Base-by-base conservation (phyloP, 2,329 filamentous ascomycete genomes). In the Sarocladiaceae sp. region DNA sequence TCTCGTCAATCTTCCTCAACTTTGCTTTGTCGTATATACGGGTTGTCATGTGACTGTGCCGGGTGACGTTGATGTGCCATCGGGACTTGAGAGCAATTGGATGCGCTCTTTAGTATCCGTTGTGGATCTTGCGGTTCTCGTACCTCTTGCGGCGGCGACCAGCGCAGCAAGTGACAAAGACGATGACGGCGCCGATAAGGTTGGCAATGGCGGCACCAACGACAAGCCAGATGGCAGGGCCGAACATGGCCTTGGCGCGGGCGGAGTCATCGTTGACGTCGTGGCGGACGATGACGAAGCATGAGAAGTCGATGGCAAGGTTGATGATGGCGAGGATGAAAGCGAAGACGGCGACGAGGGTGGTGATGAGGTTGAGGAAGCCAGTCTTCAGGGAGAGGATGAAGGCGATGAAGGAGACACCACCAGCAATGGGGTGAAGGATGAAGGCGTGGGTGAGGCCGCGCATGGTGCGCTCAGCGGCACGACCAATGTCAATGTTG, bases 91-190 rank as follows among this genome's bases (percentile, higher is more conserved):
- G 42, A 48, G 44, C 28, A 12, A 17, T 28, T 3, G 25, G n/a
- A 7, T 31, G 10, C 20, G 26, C 18, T 33, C 15, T 22, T 50
- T 50, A 50, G 54, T 55, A 53, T 11, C 50, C 50, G 40, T 49
- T 50, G 54, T 53, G 49, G 51, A 65, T 65, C 58, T 66, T 66
- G 56, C 53, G 58, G 36, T 53, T 55, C 54, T 57, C 58, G 22
- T 55, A 57, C 26, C 46, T 55, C 46, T 69, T 67, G 36, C 66
- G 63, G 58, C 69, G 58, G n/a, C 78, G 69, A 8, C 73, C 70
- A 52, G 74, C 75, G 68, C 77, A 84, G 74, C 82, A 86, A 6
- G 80, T 81, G 58, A 85, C 70, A 59, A 87, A 77, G 53, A 86
- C 74, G 48, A 86, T 58, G 51, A 82, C 55, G 18, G 77, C 76